Percentiles rank a stretch among this genome's conserved stretches.
Evolutionary conservation across 139 green algal species (phyloP).

Genomic region (Chlamydomonas asymmetrica): DNA sequence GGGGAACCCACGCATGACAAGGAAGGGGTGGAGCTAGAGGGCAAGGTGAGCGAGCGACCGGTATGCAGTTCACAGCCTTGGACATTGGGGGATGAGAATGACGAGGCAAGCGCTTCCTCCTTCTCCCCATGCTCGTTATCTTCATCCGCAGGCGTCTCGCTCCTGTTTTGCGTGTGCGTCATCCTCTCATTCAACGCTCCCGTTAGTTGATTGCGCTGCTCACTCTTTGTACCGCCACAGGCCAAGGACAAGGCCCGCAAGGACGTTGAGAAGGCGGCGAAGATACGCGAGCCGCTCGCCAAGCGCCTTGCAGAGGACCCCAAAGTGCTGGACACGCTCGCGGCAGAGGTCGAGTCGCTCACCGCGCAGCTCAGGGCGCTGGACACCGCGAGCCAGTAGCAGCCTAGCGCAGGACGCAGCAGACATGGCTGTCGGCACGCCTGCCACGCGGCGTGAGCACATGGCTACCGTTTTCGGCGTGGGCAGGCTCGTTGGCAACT

Average conservation of each 20-base stretch:
- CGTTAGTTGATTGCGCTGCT: conserved; percentile 3
- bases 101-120: no score
- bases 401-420: no score
- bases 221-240: conserved; percentile 22
- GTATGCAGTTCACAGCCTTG: not conserved
- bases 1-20: conserved; percentile 82
- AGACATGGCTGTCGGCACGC: no score
- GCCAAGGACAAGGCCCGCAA: conserved; percentile 74
- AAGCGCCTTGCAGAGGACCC: conserved; percentile 64
- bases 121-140: no score
- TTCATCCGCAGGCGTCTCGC: no score
- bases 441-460: no score
- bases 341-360: conserved; percentile 40
- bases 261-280: conserved; percentile 75
- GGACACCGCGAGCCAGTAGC: no score
- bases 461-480: no score
- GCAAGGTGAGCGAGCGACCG: conserved; percentile 60
- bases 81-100: no score
- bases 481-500: no score
- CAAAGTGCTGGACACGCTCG: conserved; percentile 33
- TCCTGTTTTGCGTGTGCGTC: not conserved
- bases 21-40: conserved; percentile 75
- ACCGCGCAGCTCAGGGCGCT: conserved; percentile 33
- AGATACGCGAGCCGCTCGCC: conserved; percentile 56
- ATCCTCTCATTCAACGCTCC: not conserved